A percentile compares a stretch with the other conserved stretches of the same genome.
Evolutionary conservation across 2,329 filamentous ascomycete genomes (phyloP).

Genomic region (Epichloe glyceriae): DNA sequence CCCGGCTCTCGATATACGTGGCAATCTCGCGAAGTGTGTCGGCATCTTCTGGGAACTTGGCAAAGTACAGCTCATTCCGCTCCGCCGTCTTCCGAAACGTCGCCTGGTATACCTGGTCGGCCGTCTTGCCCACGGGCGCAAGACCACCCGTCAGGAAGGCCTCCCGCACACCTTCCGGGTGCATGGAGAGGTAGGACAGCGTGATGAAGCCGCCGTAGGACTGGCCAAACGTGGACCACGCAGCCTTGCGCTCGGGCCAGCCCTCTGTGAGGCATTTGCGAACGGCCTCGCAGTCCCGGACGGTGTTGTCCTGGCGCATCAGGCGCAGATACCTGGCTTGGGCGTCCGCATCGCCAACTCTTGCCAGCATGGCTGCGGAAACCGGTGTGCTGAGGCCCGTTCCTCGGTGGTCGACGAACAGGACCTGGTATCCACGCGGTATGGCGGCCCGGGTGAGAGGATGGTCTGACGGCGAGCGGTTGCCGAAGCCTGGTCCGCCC

Average conservation of each 20-base stretch:
- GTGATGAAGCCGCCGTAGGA: slow-evolving; percentile 84
- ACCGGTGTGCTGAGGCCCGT: slow-evolving; percentile 77
- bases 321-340: slow-evolving; percentile 72
- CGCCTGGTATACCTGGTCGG: slow-evolving; percentile 63
- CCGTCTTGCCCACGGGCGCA: slow-evolving; percentile 56
- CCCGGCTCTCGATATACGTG: slow-evolving; percentile 42
- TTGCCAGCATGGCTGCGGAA: slow-evolving; percentile 54
- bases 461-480: slow-evolving; percentile 59
- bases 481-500: slow-evolving; percentile 75
- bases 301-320: slow-evolving; percentile 83
- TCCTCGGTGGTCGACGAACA: slow-evolving; percentile 84
- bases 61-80: slow-evolving; percentile 69
- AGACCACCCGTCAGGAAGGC: slow-evolving; percentile 76
- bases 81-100: slow-evolving; percentile 57
- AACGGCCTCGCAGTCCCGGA: slow-evolving; percentile 79
- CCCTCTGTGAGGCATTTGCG: slow-evolving; percentile 59
- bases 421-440: slow-evolving; percentile 68
- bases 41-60: slow-evolving; percentile 73
- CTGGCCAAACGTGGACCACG: slow-evolving; percentile 82
- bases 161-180: slow-evolving; percentile 66
- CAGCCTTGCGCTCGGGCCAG: slow-evolving; percentile 54
- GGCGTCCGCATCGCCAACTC: slow-evolving; percentile 28
- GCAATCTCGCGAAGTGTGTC: slow-evolving; percentile 54
- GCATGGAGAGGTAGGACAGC: slow-evolving; percentile 72
- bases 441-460: slow-evolving; percentile 59